A percentile compares a stretch with the other conserved stretches of the same genome.
Conservation (phyloP, 495 filamentous ascomycete species). For the Apiosordaria backusii region DNA sequence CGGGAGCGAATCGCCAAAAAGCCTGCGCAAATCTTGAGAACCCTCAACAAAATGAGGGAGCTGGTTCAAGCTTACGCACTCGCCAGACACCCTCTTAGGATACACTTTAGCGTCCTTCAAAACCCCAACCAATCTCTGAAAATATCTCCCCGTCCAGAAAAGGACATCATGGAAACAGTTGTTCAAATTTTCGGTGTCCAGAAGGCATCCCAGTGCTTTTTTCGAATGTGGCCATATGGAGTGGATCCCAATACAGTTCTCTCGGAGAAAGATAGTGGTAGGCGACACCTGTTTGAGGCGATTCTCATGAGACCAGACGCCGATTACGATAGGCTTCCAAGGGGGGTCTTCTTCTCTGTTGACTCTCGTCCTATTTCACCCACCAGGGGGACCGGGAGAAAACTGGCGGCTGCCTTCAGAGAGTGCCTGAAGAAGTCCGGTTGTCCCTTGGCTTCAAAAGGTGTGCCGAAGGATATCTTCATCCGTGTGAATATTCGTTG, state of each 20-base stretch:
- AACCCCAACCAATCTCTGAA: background rate
- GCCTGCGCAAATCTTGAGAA: background rate
- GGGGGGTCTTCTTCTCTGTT: background rate
- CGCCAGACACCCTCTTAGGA: background rate
- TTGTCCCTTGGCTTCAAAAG: background rate
- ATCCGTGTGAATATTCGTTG: background rate
- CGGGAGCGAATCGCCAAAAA: conserved; percentile 47
- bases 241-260: background rate
- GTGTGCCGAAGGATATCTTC: background rate
- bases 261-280: background rate
- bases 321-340: background rate
- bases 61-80: background rate
- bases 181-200: conserved; percentile 63
- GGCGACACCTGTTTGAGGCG: background rate
- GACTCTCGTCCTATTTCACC: background rate
- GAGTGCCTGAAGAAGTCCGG: background rate
- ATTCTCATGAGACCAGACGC: background rate
- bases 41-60: background rate
- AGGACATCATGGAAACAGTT: conserved; percentile 60
- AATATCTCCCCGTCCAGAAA: conserved; percentile 48
- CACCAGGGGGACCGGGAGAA: background rate
- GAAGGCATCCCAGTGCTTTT: background rate
- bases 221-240: background rate
- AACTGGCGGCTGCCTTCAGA: background rate
- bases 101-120: background rate